Percentiles rank a stretch among this genome's conserved stretches.
Evolutionary conservation across 345 rosid genomes (phyloP).

Genomic region (Populus ilicifolia): DNA sequence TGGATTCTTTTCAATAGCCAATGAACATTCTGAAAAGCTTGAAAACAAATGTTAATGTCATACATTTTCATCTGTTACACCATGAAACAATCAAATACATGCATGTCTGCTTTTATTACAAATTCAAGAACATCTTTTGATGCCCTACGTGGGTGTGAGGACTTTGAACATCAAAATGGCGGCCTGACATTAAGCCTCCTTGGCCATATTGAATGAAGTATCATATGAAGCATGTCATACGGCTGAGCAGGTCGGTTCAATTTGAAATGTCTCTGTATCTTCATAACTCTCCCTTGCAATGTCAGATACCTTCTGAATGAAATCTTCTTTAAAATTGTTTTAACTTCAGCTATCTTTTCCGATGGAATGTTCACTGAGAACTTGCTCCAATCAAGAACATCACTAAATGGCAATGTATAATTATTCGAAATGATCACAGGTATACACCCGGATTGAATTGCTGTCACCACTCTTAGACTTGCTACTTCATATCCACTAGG

Average conservation of each 20-base stretch:
- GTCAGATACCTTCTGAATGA: constrained; percentile 25
- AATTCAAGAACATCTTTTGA: no score
- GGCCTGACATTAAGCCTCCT: constrained; percentile 53
- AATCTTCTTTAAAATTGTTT: constrained; percentile 40
- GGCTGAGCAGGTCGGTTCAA: constrained; percentile 58
- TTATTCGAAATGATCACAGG: constrained; percentile 48
- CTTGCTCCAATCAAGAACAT: constrained; percentile 54
- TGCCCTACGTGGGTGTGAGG: no score
- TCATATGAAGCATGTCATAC: constrained; percentile 58
- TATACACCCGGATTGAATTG: constrained; percentile 49
- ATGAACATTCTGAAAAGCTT: no score
- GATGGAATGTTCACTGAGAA: constrained; percentile 43
- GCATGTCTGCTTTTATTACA: no score
- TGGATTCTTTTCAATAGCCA: no score
- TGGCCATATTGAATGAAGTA: constrained; percentile 63
- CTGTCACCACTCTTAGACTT: constrained; percentile 53
- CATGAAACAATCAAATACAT: no score
- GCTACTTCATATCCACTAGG: constrained; percentile 74
- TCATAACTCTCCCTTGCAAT: constrained; percentile 38
- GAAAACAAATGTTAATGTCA: no score
- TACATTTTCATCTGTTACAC: no score
- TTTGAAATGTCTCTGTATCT: constrained; percentile 47
- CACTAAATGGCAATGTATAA: constrained; percentile 54
- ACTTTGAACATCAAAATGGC: neutral
- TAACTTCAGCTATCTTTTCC: constrained; percentile 39